A percentile compares a stretch with the other conserved stretches of the same genome.
phyloP scores from a whole-genome alignment of 2,329 filamentous ascomycete species.

The Ascochyta koolunga region DNA sequence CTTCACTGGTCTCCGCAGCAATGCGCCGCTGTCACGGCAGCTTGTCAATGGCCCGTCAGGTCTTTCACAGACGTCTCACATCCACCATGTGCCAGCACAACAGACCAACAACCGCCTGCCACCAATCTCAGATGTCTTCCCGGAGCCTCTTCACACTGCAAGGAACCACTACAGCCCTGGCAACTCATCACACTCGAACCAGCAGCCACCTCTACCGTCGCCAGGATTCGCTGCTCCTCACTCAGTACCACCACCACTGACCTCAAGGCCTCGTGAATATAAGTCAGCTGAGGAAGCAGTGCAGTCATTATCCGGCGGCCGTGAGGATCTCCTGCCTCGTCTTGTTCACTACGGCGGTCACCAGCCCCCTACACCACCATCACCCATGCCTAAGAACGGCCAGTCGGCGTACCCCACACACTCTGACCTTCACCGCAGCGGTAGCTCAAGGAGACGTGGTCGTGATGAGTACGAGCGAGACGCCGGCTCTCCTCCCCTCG shows the following conservation, averaged over 20 bases:
- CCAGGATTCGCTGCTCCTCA: slow-evolving; percentile 70
- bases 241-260: slow-evolving; percentile 58
- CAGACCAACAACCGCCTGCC: slow-evolving; percentile 93
- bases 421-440: slow-evolving; percentile 55
- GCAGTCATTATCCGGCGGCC: slow-evolving; percentile 85
- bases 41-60: slow-evolving; percentile 82
- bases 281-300: slow-evolving; percentile 96
- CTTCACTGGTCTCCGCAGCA: slow-evolving; percentile 82
- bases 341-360: slow-evolving; percentile 95
- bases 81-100: slow-evolving; percentile 84
- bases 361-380: slow-evolving; percentile 90
- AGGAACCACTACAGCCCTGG: slow-evolving; percentile 63
- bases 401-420: slow-evolving; percentile 38
- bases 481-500: slow-evolving; percentile 82
- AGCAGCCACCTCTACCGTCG: slow-evolving; percentile 74
- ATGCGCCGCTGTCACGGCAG: slow-evolving; percentile 72
- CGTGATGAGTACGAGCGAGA: slow-evolving; percentile 91
- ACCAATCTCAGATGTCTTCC: slow-evolving; percentile 93
- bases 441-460: slow-evolving; percentile 73
- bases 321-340: slow-evolving; percentile 88
- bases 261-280: slow-evolving; percentile 77
- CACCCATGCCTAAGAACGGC: slow-evolving; percentile 64
- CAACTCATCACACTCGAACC: slow-evolving; percentile 68
- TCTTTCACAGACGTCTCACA: slow-evolving; percentile 82
- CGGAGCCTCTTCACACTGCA: slow-evolving; percentile 68